Evolutionary conservation across 202 grass and related monocot genomes (phyloP).

Genomic region (Panicum hallii): DNA sequence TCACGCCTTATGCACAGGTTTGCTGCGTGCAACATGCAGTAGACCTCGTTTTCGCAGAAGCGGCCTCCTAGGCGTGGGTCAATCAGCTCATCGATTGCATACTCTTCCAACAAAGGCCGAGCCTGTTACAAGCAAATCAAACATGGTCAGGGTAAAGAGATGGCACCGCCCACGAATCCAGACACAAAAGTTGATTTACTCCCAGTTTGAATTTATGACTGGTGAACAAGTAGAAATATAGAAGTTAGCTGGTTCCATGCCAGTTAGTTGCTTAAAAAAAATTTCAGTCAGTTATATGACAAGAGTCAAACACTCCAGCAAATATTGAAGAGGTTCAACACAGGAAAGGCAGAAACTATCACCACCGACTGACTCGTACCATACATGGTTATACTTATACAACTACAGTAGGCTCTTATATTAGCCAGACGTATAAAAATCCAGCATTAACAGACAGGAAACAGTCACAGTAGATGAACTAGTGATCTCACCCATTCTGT

Average conservation of each 20-base stretch:
- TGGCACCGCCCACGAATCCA: neutral
- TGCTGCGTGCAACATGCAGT: slow-evolving; percentile 94
- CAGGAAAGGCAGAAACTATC: neutral
- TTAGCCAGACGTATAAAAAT: neutral
- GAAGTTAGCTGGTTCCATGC: neutral
- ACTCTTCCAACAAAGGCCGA: slow-evolving; percentile 76
- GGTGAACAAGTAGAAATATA: slow-evolving; percentile 1
- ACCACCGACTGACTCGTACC: neutral
- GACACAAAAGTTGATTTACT: neutral
- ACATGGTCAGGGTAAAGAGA: neutral
- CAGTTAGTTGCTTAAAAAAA: neutral
- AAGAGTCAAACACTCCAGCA: neutral
- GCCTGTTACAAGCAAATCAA: slow-evolving; percentile 51
- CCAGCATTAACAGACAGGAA: neutral
- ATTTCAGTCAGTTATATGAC: neutral
- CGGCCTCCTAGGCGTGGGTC: slow-evolving; percentile 63
- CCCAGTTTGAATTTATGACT: neutral
- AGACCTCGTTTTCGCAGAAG: slow-evolving; percentile 77
- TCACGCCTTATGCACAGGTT: slow-evolving; percentile 89
- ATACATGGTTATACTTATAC: neutral
- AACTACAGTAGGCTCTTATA: neutral
- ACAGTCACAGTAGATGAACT: neutral
- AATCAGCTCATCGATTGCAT: slow-evolving; percentile 62
- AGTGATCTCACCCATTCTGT: slow-evolving; percentile 87
- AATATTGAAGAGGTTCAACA: neutral